A percentile compares a stretch with the other conserved stretches of the same genome.
Conservation (phyloP, 2,329 filamentous ascomycete species). For the Sphaerulina vaccinii region DNA sequence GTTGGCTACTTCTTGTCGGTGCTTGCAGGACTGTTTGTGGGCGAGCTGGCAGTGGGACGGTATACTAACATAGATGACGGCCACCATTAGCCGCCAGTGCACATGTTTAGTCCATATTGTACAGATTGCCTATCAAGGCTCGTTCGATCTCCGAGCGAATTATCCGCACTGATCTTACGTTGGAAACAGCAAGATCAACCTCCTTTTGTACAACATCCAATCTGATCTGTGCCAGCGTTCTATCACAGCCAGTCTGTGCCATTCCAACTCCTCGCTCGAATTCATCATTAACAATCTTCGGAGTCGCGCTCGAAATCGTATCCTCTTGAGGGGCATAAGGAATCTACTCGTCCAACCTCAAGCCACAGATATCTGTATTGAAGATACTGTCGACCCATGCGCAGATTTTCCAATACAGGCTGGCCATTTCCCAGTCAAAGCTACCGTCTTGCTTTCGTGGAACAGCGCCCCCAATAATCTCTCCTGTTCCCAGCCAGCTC, state of each 20-base stretch:
- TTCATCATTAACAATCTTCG: no score
- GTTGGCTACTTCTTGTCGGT: slow-evolving; percentile 80
- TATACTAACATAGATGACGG: slow-evolving; percentile 42
- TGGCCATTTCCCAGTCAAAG: slow-evolving; percentile 71
- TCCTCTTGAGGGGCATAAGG: no score
- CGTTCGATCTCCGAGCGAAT: no score
- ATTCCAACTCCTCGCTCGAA: no score
- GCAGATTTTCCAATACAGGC: slow-evolving; percentile 61
- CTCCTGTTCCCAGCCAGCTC: slow-evolving; percentile 44
- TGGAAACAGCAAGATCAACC: no score
- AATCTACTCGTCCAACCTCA: slow-evolving; percentile 49
- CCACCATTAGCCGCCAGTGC: neutral
- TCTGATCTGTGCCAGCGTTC: no score
- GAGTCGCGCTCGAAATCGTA: no score
- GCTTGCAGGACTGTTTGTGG: slow-evolving; percentile 78
- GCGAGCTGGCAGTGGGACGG: slow-evolving; percentile 76
- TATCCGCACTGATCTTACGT: no score
- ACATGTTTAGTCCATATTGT: neutral
- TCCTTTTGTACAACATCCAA: no score
- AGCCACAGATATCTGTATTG: slow-evolving; percentile 62
- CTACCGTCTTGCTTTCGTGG: slow-evolving; percentile 70
- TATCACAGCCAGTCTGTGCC: no score
- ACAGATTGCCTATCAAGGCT: neutral
- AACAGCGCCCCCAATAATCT: slow-evolving; percentile 72
- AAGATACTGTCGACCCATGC: slow-evolving; percentile 55